Evolutionary conservation across 2,329 filamentous ascomycete species (phyloP), one percentile per base, ranked within the genome.

Genomic region (Parastagonospora avenae): DNA sequence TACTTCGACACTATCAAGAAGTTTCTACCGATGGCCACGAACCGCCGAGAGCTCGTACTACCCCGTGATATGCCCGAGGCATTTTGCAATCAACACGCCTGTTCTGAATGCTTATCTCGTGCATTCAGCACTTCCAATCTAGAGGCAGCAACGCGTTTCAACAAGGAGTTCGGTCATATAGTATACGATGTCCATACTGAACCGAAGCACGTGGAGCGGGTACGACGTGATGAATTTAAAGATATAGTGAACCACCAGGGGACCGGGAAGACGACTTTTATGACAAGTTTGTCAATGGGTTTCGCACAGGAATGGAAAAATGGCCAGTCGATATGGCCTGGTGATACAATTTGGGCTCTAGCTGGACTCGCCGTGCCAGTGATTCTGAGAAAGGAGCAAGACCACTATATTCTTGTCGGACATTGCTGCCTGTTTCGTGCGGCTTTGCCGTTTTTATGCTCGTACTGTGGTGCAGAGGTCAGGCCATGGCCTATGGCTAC

Each of bases 371-470:
- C 48, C 31, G 50, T 55, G 2, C 46, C 57, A 1, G 46, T 58
- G 11, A 29, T 55, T 9, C 27, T 62, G 10, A 33, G 54, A 28
- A 46, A 38, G 14, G 44, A 47, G 1, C 37, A 50, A 1, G 14
- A 40, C 10, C 51, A 55, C 46, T 59, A 54, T 24, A 32, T 52
- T 6, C 14, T 62, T 4, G 14, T 59, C 4, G 52, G 59, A 1
- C 46, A 54, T 16, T 62, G 56, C 50, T 55, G 57, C 35, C 24
- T 57, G 8, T 50, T 57, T 33, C 40, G 45, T 12, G 51, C 51
- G 4, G 27, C 52, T 10, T 35, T 35, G 14, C 38, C 43, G 11
- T 27, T 38, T 43, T 44, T 40, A 4, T 62, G 55, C 45, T n/a
- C 11, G 2, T 44, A 32, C n/a, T 56, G 46, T 42, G 46, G 52